Base-by-base conservation (phyloP, 75 land plant genomes). In the Larix kaempferi region DNA sequence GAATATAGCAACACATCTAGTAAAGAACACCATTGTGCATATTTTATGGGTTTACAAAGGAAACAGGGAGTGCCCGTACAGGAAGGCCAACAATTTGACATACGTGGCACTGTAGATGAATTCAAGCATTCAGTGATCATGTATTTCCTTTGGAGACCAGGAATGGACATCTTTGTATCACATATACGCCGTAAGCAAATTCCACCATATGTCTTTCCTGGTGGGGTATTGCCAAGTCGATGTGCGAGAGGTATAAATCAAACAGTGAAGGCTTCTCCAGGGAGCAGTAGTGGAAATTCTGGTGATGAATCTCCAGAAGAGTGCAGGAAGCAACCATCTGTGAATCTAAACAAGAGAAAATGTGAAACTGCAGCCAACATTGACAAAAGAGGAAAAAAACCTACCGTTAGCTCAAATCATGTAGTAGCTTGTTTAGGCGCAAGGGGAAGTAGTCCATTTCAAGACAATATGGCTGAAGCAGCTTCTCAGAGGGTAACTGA, bases 21-120 rank as follows among this genome's bases (percentile, higher is more conserved):
- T n/a, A 71, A 77, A 75, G 79, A 73, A 27, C 79, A 59, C 1
- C 83, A 81, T 66, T 86, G 84, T 74, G 82, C 88, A 21, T 86
- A 84, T 61, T 84, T 86, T 66, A 85, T 84, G 87, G 88, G 87
- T 41, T 81, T 86, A 73, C 87, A 84, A 63, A 77, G 87, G 29
- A 86, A 73, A 59, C 87, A 86, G 56, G 88, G 88, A 41, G 78
- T 81, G 66, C 82, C 83, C 14, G 44, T 67, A 41, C 86, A 83
- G 56, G 86, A 84, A 62, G 86, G 84, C 21, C 86, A 84, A 58
- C 87, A 80, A 65, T 86, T 86, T 85, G 87, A 86, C 72, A 86
- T 86, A 33, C 79, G 83, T 15, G 74, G 62, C 22, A 86, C 88
- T 19, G 87, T 86, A 16, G 88, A 85, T 14, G 88, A 86, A 77